These are phyloP conservation scores for Sporothrix euskadiensis DNA, from an alignment of 2,329 filamentous ascomycete species.

Conservation along the genomic window DNA sequence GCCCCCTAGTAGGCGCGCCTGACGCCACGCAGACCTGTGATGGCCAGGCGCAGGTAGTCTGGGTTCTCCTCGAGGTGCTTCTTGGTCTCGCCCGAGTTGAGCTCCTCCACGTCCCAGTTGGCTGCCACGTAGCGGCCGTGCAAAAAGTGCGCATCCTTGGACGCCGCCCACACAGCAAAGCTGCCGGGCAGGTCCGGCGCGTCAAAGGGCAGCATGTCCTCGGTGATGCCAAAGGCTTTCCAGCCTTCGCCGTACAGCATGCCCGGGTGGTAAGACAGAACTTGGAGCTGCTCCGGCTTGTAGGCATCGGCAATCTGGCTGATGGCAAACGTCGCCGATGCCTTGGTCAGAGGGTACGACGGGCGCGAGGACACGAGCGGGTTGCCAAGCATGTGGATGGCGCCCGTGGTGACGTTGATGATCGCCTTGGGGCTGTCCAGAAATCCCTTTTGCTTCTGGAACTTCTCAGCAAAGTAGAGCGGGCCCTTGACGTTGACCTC, in stretches of 20 bases:
- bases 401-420: conserved; percentile 24
- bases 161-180: conserved; percentile 45
- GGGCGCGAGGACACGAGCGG: conserved; percentile 32
- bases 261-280: conserved; percentile 36
- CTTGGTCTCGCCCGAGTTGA: conserved; percentile 33
- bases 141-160: conserved; percentile 43
- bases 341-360: conserved; percentile 35
- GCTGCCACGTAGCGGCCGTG: conserved; percentile 45
- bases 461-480: conserved; percentile 29
- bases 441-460: conserved; percentile 31
- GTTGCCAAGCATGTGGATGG: conserved; percentile 30
- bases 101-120: conserved; percentile 47
- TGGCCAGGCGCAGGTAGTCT: conserved; percentile 31
- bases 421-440: conserved; percentile 1
- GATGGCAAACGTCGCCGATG: conserved; percentile 30
- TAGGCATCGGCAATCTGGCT: conserved; percentile 33
- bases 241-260: conserved; percentile 26
- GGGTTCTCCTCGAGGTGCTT: conserved; percentile 30
- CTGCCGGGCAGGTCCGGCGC: conserved; percentile 32
- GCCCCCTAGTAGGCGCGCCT: neutral
- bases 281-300: conserved; percentile 32
- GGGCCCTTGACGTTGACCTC: conserved; percentile 33
- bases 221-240: conserved; percentile 3
- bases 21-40: neutral
- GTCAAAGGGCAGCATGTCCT: conserved; percentile 27